phyloP scores from a whole-genome alignment of 2,329 filamentous ascomycete genomes.

The Aulographum hederae region DNA sequence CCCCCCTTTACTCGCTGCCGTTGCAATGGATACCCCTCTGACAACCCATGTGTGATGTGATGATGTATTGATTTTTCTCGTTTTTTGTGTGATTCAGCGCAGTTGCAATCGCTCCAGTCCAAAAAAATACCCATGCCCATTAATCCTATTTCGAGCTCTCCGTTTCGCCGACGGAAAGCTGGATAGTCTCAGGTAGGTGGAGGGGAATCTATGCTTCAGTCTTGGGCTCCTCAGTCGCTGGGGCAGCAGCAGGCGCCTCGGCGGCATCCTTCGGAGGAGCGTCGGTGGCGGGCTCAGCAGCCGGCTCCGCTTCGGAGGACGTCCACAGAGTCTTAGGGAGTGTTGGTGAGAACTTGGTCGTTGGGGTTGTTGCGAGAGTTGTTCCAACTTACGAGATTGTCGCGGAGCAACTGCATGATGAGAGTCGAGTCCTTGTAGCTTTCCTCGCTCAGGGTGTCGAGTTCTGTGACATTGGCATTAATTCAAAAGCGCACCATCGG shows the following conservation, averaged over 20 bases:
- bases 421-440: conserved; percentile 98
- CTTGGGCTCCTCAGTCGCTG: conserved; percentile 29
- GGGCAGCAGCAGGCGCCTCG: conserved; percentile 22
- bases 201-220: conserved; percentile 21
- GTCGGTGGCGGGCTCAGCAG: conserved; percentile 37
- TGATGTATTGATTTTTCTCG: too few relatives aligned
- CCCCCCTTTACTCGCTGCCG: too few relatives aligned
- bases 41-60: too few relatives aligned
- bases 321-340: conserved; percentile 79
- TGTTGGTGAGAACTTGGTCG: conserved; percentile 19
- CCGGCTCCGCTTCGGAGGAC: conserved; percentile 87
- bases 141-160: too few relatives aligned
- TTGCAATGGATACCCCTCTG: too few relatives aligned
- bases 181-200: too few relatives aligned
- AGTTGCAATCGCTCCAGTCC: too few relatives aligned
- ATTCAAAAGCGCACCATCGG: conserved; percentile 10
- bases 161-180: too few relatives aligned
- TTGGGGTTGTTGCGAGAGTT: conserved; percentile 8
- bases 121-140: too few relatives aligned
- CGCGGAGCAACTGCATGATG: conserved; percentile 96
- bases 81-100: too few relatives aligned
- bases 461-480: conserved; percentile 38
- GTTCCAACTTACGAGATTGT: conserved; percentile 56
- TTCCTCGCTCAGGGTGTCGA: conserved; percentile 93
- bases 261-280: conserved; percentile 32